Evolutionary conservation across 2,329 filamentous ascomycete species (phyloP).

Genomic region (Metarhizium brunneum): DNA sequence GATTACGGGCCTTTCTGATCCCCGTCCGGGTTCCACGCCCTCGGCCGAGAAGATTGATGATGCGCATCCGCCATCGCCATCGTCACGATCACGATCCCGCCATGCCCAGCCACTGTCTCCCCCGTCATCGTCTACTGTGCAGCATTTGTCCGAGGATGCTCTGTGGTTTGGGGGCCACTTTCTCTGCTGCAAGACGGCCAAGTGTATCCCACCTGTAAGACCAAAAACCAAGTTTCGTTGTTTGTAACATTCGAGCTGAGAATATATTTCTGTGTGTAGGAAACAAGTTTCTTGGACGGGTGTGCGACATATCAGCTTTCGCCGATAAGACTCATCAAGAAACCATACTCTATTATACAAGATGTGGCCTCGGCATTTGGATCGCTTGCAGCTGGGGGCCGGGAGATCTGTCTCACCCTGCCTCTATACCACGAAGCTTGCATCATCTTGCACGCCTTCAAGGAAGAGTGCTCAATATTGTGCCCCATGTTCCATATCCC

Average conservation of each 20-base stretch:
- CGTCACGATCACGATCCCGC: neutral
- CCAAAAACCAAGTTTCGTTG: neutral
- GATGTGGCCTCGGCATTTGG: neutral
- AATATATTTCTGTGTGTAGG: neutral
- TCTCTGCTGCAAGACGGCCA: neutral
- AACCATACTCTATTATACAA: constrained; percentile 2
- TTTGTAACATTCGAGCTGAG: neutral
- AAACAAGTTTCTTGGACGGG: constrained; percentile 1
- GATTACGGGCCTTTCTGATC: neutral
- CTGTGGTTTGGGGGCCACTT: constrained; percentile 1
- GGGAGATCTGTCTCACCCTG: constrained; percentile 2
- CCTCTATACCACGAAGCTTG: constrained; percentile 5
- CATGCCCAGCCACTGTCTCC: neutral
- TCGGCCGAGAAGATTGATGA: neutral
- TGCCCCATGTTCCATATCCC: neutral
- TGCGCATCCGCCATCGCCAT: neutral
- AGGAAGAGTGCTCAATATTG: constrained; percentile 1
- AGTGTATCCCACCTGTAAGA: constrained; percentile 1
- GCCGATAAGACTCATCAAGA: constrained; percentile 6
- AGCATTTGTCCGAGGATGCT: neutral
- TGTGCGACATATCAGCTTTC: constrained; percentile 2
- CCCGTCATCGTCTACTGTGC: neutral
- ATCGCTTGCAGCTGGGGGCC: neutral
- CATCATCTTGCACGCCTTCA: constrained; percentile 1
- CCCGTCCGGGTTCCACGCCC: neutral